Base-by-base conservation (phyloP, 2,329 filamentous ascomycete species). In the Exophiala spinifera region DNA sequence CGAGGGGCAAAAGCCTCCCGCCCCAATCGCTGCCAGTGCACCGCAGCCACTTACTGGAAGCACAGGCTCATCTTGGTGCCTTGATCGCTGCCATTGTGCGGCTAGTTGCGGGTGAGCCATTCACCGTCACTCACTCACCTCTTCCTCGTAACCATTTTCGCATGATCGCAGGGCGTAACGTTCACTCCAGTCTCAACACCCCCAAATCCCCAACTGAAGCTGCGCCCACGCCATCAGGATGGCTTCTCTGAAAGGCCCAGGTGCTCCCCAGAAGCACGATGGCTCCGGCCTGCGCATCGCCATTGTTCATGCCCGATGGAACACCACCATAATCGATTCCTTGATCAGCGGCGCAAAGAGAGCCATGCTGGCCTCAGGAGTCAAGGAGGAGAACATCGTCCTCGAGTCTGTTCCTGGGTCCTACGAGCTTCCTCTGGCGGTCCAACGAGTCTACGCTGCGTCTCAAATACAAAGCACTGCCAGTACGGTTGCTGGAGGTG, bases 251-350 rank as follows among this genome's bases (percentile, higher is more conserved):
- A 87, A 87, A 76, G 84, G 84, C 49, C 82, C 82, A 28, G 84
- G 83, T 60, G 77, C 79, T 66, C 74, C 79, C 28, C 78, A 77
- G 66, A 72, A 67, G 54, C 79, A 79, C 68, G 80, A 85, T 67
- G 82, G 88, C 71, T 83, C 83, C 66, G 79, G 77, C 67, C 83
- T 99, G 61, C 89, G 94, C 69, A 86, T 99, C 69, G 92, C 88
- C 69, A 97, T 99, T 69, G 83, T 99, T 55, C 94, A 97, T 76
- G 92, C 92, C 55, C 86, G 94, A 66, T 99, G 94, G 94, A 99
- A 99, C 77, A 80, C 80, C 62, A 81, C 80, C 63, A 89, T 99
- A 70, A 96, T 97, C 72, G 85, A 88, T 55, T 85, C 90, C 49
- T 84, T 99, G 53, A 80, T 99, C 57, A 78, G 81, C 49, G 94